Base-by-base conservation (phyloP, 441 rosid genomes). In the Capsella rubella region DNA sequence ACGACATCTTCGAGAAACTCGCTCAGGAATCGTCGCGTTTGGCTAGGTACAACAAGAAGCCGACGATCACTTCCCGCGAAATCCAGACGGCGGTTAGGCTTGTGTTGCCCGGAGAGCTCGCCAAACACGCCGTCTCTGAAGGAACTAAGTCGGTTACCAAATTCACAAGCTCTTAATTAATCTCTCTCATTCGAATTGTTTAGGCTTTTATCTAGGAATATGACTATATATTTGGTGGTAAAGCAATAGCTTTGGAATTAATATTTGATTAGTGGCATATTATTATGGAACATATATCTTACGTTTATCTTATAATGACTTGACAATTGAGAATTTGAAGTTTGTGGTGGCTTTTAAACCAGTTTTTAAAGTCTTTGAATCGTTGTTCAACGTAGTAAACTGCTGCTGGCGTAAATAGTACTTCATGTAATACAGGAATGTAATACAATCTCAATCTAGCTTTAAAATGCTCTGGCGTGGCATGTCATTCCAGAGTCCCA, bases 81-180 rank as follows among this genome's bases (percentile, higher is more conserved):
- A 84, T 84, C 35, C 87, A 84, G 50, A 82, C 84, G 50, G 87
- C 87, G 3, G 85, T 84, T 2, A 73, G 86, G n/a, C 60, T 84
- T 60, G 87, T 84, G 3, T 67, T 84, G 39, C 86, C 87, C 0
- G 86, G 87, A 55, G 87, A 84, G 46, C 68, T 84, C 28, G 86
- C 84, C 5, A 84, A 84, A 3, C 88, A 84, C 58, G 86, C 88
- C 0, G 88, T 84, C 2, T 84, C 88, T 4, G 86, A 84, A 53
- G 86, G 86, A 11, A 82, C 88, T 2, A 84, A 84, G 78, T 84
- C 88, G 46, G 86, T 84, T 51, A 84, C 88, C 9, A 84, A 84
- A 78, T 82, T 84, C 50, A 84, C 88, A 15, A 82, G 86, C 56
- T 65, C 82, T 81, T 84, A 76, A 8, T 61, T 1, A 42, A 34